Base-by-base conservation (phyloP, 768 basidiomycete species). In the Tephrocybe sp. region DNA sequence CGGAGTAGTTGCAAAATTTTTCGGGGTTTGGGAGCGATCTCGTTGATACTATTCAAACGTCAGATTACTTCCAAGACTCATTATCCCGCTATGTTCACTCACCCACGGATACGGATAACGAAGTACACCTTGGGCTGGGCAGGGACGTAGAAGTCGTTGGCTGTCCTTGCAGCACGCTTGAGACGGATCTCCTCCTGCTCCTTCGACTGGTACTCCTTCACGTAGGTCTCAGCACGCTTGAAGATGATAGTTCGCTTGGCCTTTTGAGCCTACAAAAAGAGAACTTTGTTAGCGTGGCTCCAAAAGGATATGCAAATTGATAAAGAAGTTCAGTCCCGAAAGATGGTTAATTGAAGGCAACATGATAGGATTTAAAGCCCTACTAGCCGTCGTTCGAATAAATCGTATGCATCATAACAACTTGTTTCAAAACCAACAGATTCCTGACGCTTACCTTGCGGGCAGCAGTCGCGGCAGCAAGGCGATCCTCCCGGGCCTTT, bases 1-100 rank as follows among this genome's bases (percentile, higher is more conserved):
- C 97, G 94, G 68, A 99, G 89, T 56, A 99, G 86, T 69, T 99
- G 97, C 63, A 99, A 75, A 68, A 99, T 98, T 82, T 99, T 99
- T 68, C 94, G 89, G 64, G 97, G 97, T 76, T 99, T 99, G 52
- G 97, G 97, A 48, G 97, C 93, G 66, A 99, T 97, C 69, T 98
- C 92, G 72, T 98, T 98, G 80, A 99, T 94, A 96, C 97, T 94
- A 58, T 9, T 46, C 38, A 25, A 28, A 63, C 43, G 41, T 30
- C 32, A 21, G 15, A 28, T 13, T 1, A 27, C 21, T 16, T 22
- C n/a, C 13, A 41, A 30, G 19, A 22, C 19, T n/a, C n/a, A n/a
- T n/a, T n/a, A n/a, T n/a, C n/a, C n/a, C n/a, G n/a, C n/a, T n/a
- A 21, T 25, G 47, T 27, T 19, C 8, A 80, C 90, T 68, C 64